A percentile compares a stretch with the other conserved stretches of the same genome.
Conservation (phyloP, 106 monocot genomes). For the Platanthera zijinensis region DNA sequence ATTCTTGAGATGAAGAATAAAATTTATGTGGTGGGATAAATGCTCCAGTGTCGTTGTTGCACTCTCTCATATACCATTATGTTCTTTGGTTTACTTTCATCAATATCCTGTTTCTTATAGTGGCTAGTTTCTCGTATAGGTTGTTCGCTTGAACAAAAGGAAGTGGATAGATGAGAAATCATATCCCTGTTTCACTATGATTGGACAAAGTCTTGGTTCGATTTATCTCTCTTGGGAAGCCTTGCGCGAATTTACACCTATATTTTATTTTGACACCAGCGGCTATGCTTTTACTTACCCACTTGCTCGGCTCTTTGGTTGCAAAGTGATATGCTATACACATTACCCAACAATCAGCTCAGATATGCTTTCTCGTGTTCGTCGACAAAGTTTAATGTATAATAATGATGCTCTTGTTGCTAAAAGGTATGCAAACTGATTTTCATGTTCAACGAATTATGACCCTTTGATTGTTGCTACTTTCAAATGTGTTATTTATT, state of each 20-base stretch:
- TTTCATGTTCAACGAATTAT: neutral
- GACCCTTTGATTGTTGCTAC: conserved; percentile 1
- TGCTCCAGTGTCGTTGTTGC: no score
- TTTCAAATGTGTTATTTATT: neutral
- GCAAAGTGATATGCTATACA: conserved; percentile 91
- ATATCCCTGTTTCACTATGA: conserved; percentile 95
- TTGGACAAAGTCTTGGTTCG: conserved; percentile 92
- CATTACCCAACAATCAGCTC: conserved; percentile 97
- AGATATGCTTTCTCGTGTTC: conserved; percentile 85
- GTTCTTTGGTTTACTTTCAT: neutral
- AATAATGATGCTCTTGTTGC: conserved; percentile 78
- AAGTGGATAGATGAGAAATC: conserved; percentile 82
- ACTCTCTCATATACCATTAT: neutral
- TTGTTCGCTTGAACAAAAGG: conserved; percentile 61
- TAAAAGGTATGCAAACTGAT: conserved; percentile 46
- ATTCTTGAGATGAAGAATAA: no score
- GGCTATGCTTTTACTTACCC: conserved; percentile 99
- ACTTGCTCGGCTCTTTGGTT: conserved; percentile 80
- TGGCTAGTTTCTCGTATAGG: conserved; percentile 31
- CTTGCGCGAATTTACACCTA: conserved; percentile 63
- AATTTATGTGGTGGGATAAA: no score
- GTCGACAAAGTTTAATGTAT: conserved; percentile 60
- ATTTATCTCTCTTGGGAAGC: conserved; percentile 94
- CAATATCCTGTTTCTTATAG: neutral
- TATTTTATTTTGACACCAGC: conserved; percentile 85